Evolutionary conservation across 2,329 filamentous ascomycete species (phyloP), one percentile per base, ranked within the genome.

Genomic region (Penicillium corylophilum): DNA sequence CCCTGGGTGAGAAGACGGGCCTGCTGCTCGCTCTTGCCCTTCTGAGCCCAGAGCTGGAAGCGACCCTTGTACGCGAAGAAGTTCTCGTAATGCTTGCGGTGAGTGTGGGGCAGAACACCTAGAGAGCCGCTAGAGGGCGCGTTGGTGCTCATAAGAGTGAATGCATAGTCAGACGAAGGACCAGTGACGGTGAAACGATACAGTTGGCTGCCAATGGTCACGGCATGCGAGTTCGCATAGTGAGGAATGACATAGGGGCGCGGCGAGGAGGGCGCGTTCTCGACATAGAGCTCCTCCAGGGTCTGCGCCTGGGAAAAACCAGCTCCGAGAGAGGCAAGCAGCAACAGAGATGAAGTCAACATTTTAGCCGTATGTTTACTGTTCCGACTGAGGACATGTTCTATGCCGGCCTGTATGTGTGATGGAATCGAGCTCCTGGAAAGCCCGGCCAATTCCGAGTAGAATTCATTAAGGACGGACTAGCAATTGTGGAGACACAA

Each of bases 1-100:
- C 76, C 75, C 8, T 67, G 65, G 0, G 66, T 70, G n/a, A 80
- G 60, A 2, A 79, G 55, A 16, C 75, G 69, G 5, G 68, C 68
- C 36, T 68, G 68, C 47, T 73, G 65, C 40, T 70, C 64, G 28
- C 26, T 9, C 9, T 28, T 10, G 3, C 26, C 26, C 26, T 28
- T 28, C 26, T 28, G 26, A 28, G 26, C 26, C 26, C 26, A 28
- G 9, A 28, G 26, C 26, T 28, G 26, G 26, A 28, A 28, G 26
- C 26, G 26, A 9, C 26, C 26, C 26, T 28, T 28, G 26, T 28
- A 28, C 26, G 26, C 26, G 26, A 28, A 28, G 7, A 28, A 28
- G 7, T 28, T 28, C 26, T 28, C 26, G 12, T 28, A 28, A 3
- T 28, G 26, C 26, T 10, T 28, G 26, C 26, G 26, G 26, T 28